These are phyloP conservation scores for Plasmodium ovale DNA, from an alignment of 169 alveolate species.

Conservation along the genomic window DNA sequence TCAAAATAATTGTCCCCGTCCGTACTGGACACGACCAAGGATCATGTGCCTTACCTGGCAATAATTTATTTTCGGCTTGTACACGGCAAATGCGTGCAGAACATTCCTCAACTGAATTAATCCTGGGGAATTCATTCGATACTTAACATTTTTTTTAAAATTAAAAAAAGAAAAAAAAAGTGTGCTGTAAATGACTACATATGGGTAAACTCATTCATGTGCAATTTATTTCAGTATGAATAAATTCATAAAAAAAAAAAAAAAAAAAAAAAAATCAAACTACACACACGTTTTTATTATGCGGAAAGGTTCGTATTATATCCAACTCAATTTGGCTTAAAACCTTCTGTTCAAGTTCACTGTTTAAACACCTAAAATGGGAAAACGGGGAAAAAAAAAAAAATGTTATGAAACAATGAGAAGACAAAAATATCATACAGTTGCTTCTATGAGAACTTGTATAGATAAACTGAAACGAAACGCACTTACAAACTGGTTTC, in stretches of 20 bases:
- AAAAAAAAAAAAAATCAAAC: constrained; percentile 23
- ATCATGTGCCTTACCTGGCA: constrained; percentile 81
- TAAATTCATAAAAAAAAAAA: neutral
- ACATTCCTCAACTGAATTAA: constrained; percentile 83
- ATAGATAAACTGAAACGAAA: neutral
- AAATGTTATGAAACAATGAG: neutral
- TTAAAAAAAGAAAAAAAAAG: constrained; percentile 12
- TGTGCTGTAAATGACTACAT: constrained; percentile 2
- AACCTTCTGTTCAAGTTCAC: constrained; percentile 81
- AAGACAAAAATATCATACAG: neutral
- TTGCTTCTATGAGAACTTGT: neutral
- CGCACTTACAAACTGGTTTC: neutral
- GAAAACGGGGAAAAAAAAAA: neutral
- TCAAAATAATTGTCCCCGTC: no score
- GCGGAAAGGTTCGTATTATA: constrained; percentile 89
- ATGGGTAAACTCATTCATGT: constrained; percentile 1
- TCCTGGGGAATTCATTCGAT: constrained; percentile 76
- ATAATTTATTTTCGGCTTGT: constrained; percentile 87
- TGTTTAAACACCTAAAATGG: constrained; percentile 56
- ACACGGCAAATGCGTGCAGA: constrained; percentile 89
- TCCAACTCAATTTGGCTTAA: constrained; percentile 89
- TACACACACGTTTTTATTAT: constrained; percentile 81
- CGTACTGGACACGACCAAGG: neutral
- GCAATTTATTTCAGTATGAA: neutral
- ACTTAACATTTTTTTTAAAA: no score